Conservation (phyloP, 108 stramenopile species). For the Stephanodiscus triporus region DNA sequence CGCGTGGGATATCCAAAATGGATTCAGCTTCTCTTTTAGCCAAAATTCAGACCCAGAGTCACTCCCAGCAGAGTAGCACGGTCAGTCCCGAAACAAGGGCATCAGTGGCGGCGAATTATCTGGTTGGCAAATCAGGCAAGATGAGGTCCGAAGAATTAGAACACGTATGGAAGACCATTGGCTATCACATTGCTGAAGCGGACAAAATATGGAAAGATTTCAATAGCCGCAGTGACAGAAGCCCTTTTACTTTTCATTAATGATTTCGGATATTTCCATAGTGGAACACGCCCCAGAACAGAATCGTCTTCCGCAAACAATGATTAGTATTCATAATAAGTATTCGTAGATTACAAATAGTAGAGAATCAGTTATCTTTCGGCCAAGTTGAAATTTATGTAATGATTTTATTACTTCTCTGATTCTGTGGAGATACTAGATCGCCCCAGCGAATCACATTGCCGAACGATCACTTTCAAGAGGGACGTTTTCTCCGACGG, state of each 20-base stretch:
- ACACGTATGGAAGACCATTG: neutral
- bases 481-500: neutral
- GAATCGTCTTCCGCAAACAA: neutral
- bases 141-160: neutral
- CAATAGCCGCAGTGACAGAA: neutral
- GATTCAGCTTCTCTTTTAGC: neutral
- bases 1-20: neutral
- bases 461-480: neutral
- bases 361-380: neutral
- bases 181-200: neutral
- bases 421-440: neutral
- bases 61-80: neutral
- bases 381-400: neutral
- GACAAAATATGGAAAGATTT: neutral
- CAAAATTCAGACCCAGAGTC: neutral
- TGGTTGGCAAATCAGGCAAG: neutral
- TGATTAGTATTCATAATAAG: neutral
- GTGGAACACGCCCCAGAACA: neutral
- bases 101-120: neutral
- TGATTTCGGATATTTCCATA: neutral
- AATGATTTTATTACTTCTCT: neutral
- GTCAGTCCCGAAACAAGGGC: neutral
- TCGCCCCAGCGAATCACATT: neutral
- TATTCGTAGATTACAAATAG: neutral
- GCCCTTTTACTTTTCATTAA: neutral